Evolutionary conservation across 2,329 filamentous ascomycete species (phyloP).

Genomic region (Passalora sequoiae): DNA sequence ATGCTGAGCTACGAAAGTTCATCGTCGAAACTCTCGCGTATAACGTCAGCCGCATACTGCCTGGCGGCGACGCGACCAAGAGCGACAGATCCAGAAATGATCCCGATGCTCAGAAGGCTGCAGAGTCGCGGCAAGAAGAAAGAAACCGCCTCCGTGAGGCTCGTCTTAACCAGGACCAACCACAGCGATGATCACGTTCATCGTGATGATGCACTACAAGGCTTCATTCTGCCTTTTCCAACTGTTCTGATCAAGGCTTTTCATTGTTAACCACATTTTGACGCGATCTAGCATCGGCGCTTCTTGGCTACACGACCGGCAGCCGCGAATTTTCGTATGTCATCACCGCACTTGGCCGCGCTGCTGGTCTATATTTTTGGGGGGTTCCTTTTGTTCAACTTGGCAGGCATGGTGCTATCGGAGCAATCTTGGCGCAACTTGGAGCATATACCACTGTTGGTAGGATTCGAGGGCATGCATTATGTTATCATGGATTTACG

Average conservation of each 20-base stretch:
- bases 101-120: constrained; percentile 44
- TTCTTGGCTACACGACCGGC: constrained; percentile 6
- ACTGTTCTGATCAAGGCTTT: background rate
- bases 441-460: constrained; percentile 7
- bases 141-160: constrained; percentile 19
- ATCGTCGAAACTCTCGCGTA: constrained; percentile 69
- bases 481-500: constrained; percentile 16
- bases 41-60: constrained; percentile 64
- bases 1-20: constrained; percentile 67
- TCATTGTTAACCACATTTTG: constrained; percentile 10
- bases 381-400: background rate
- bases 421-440: constrained; percentile 4
- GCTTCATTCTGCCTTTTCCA: constrained; percentile 8
- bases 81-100: constrained; percentile 32
- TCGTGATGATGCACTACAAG: constrained; percentile 1
- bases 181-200: constrained; percentile 16
- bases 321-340: constrained; percentile 16
- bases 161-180: constrained; percentile 32
- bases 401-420: constrained; percentile 7
- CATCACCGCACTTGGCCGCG: background rate
- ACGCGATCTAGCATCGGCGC: constrained; percentile 26
- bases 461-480: constrained; percentile 14
- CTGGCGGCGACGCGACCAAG: constrained; percentile 38
- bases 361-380: background rate
- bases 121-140: constrained; percentile 41